Evolutionary conservation across 208 protist genomes (phyloP).

Genomic region (Crithidia brevicula): DNA sequence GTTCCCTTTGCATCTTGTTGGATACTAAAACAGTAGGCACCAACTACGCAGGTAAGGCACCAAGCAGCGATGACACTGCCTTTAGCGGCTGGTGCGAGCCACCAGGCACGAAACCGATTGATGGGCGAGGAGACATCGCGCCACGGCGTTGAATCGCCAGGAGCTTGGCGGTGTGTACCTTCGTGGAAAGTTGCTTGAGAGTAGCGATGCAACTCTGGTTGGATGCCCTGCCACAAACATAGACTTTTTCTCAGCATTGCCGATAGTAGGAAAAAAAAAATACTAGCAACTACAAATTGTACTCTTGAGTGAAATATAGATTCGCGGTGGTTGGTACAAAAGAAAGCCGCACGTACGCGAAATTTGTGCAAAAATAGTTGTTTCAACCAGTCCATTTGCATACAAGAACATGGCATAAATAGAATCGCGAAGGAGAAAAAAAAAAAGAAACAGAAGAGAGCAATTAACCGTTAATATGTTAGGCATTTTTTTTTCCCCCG

Average conservation of each 20-base stretch:
- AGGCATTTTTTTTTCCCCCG: too few relatives aligned
- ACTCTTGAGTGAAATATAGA: constrained; percentile 4
- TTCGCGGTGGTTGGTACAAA: too few relatives aligned
- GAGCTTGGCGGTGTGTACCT: constrained; percentile 80
- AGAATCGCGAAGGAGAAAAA: constrained; percentile 11
- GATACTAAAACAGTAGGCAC: constrained; percentile 84
- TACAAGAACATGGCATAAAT: too few relatives aligned
- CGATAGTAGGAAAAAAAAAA: constrained; percentile 10
- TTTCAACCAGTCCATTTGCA: too few relatives aligned
- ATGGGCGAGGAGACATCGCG: constrained; percentile 79
- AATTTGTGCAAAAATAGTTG: too few relatives aligned
- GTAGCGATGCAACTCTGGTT: constrained; percentile 83
- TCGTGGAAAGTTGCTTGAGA: constrained; percentile 88
- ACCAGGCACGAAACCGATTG: constrained; percentile 76
- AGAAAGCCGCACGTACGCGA: too few relatives aligned
- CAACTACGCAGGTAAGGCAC: constrained; percentile 76
- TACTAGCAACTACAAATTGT: neutral
- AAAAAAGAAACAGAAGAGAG: too few relatives aligned
- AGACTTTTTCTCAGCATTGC: constrained; percentile 30
- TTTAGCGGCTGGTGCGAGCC: constrained; percentile 80
- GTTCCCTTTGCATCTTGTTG: constrained; percentile 88
- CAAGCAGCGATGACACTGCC: constrained; percentile 84
- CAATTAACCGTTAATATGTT: too few relatives aligned
- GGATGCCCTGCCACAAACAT: constrained; percentile 40
- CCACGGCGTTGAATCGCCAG: constrained; percentile 89